Conservation (phyloP, 257 asterid species). For the Nicotiana otophora region DNA sequence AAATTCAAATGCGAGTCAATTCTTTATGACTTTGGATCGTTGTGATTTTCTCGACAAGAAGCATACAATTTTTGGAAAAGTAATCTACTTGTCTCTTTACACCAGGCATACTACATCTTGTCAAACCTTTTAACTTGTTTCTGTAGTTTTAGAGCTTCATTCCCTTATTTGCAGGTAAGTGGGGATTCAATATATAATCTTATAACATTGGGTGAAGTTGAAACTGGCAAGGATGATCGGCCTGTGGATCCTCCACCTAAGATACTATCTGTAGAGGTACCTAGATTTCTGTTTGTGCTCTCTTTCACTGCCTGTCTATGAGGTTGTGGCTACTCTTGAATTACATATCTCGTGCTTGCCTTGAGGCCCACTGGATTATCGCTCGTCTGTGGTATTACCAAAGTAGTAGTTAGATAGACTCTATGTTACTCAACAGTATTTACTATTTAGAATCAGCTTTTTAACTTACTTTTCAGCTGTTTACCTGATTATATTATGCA, state of each 20-base stretch:
- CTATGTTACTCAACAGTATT: not conserved
- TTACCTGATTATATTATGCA: not conserved
- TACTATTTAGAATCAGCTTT: not conserved
- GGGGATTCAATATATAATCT: slow-evolving; percentile 92
- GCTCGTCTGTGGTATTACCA: not conserved
- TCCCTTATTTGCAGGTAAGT: slow-evolving; percentile 51
- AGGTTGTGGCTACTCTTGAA: not conserved
- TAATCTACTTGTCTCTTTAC: slow-evolving; percentile 23
- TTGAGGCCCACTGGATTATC: not conserved
- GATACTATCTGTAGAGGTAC: slow-evolving; percentile 85
- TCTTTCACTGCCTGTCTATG: not conserved
- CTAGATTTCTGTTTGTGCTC: slow-evolving; percentile 16
- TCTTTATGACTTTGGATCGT: slow-evolving; percentile 80
- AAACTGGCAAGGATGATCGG: slow-evolving; percentile 73
- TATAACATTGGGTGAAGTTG: slow-evolving; percentile 69
- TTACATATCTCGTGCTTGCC: not conserved
- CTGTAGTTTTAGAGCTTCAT: slow-evolving; percentile 13
- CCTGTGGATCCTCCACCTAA: slow-evolving; percentile 88
- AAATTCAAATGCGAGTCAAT: slow-evolving; percentile 90
- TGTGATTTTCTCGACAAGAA: slow-evolving; percentile 91
- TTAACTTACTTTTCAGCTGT: not conserved
- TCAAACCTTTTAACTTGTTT: slow-evolving; percentile 8
- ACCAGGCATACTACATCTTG: not conserved
- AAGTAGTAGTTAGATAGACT: not conserved
- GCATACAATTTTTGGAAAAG: slow-evolving; percentile 95